Evolutionary conservation across 345 rosid genomes (phyloP).

Genomic region (Gynandropsis gynandra): DNA sequence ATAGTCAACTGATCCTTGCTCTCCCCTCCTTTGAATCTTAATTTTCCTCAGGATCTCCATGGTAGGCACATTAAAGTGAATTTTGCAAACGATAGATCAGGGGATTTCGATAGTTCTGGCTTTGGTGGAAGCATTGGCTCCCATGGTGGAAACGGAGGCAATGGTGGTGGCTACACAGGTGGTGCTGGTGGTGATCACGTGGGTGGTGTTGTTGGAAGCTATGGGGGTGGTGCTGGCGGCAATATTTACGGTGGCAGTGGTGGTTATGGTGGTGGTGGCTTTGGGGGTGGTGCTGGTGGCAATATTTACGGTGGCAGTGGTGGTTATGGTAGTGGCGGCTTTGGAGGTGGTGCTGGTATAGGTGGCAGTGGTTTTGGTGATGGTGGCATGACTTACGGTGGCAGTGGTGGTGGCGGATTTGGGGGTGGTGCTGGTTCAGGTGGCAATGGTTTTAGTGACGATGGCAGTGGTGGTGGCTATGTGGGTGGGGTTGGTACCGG

Average conservation of each 20-base stretch:
- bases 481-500: conserved; percentile 14
- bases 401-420: conserved; percentile 16
- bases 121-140: conserved; percentile 23
- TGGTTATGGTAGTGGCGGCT: conserved; percentile 19
- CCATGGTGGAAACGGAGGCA: conserved; percentile 21
- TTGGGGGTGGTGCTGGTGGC: conserved; percentile 24
- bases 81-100: conserved; percentile 64
- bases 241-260: too few relatives aligned
- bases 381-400: conserved; percentile 18
- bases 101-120: conserved; percentile 35
- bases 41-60: conserved; percentile 52
- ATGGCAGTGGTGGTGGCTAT: conserved; percentile 31
- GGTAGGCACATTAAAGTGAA: conserved; percentile 76
- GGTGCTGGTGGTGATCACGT: conserved; percentile 3
- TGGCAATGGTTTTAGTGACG: too few relatives aligned
- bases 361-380: conserved; percentile 23
- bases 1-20: background rate
- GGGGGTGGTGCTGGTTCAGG: conserved; percentile 17
- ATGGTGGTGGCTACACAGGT: conserved; percentile 31
- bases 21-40: background rate
- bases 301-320: conserved; percentile 15
- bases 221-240: conserved; percentile 11
- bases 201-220: conserved; percentile 12
- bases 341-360: conserved; percentile 6
- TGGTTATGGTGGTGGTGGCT: conserved; percentile 4